Conservation (phyloP, 768 basidiomycete genomes). For the Leccinum arenicola region DNA sequence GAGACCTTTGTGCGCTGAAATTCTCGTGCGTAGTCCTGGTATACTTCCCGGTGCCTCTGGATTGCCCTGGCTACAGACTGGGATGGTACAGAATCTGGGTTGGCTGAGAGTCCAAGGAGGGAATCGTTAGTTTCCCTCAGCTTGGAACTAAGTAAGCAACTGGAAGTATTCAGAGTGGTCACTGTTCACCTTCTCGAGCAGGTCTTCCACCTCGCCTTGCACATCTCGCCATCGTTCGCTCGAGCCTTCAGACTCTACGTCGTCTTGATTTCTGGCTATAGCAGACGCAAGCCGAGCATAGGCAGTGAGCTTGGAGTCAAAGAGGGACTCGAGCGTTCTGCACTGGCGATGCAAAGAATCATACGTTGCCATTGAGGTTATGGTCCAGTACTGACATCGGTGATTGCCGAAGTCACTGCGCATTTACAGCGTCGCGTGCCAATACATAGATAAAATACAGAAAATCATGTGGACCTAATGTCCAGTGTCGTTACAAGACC, state of each 20-base stretch:
- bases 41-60: constrained; percentile 86
- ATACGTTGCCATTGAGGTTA: constrained; percentile 62
- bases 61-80: constrained; percentile 86
- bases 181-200: constrained; percentile 73
- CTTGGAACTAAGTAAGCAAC: constrained; percentile 40
- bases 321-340: constrained; percentile 88
- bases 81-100: constrained; percentile 63
- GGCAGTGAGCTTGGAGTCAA: constrained; percentile 86
- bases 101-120: constrained; percentile 62
- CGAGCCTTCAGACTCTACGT: constrained; percentile 70
- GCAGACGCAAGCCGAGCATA: constrained; percentile 84
- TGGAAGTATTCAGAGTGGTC: neutral
- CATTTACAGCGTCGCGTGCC: neutral
- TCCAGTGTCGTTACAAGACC: constrained; percentile 10
- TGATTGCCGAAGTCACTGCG: constrained; percentile 16
- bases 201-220: constrained; percentile 82
- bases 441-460: constrained; percentile 17
- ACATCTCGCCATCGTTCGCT: constrained; percentile 76
- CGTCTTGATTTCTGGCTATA: constrained; percentile 50
- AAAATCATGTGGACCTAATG: constrained; percentile 7
- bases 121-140: constrained; percentile 86
- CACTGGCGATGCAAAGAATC: constrained; percentile 90
- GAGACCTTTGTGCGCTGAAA: constrained; percentile 80
- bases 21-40: constrained; percentile 85
- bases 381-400: constrained; percentile 5